Conservation (phyloP, 371 early-diverging fungal genomes). For the Capillidium heterosporum region DNA sequence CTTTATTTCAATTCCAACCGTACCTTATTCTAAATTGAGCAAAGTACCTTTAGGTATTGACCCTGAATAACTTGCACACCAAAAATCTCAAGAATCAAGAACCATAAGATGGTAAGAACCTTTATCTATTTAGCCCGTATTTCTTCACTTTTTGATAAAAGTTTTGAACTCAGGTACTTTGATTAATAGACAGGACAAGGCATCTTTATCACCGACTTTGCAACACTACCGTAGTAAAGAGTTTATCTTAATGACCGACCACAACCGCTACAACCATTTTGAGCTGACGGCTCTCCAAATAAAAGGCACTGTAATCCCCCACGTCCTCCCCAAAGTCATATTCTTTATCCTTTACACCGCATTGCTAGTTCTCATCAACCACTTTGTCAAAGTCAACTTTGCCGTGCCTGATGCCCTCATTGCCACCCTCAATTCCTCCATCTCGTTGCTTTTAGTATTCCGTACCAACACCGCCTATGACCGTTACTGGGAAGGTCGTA, state of each 20-base stretch:
- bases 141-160: no score
- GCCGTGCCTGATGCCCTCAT: slow-evolving; percentile 18
- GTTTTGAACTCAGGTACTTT: no score
- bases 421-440: slow-evolving; percentile 31
- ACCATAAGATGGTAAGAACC: no score
- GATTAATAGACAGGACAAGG: no score
- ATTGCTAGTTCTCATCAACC: neutral
- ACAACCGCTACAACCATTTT: slow-evolving; percentile 1
- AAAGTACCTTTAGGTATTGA: no score
- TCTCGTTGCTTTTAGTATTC: slow-evolving; percentile 47
- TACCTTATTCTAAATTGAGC: no score
- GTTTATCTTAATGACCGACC: neutral
- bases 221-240: no score
- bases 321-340: slow-evolving; percentile 2
- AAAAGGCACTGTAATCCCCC: slow-evolving; percentile 4
- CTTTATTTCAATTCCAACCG: no score
- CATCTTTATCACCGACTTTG: no score
- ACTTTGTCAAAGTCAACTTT: slow-evolving; percentile 6
- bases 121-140: no score
- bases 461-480: slow-evolving; percentile 45
- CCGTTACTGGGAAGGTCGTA: slow-evolving; percentile 60
- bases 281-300: neutral
- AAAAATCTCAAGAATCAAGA: no score
- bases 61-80: no score
- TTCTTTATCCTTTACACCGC: slow-evolving; percentile 3